Base-by-base conservation (phyloP, 495 filamentous ascomycete genomes). In the Aspergillus avenaceus region DNA sequence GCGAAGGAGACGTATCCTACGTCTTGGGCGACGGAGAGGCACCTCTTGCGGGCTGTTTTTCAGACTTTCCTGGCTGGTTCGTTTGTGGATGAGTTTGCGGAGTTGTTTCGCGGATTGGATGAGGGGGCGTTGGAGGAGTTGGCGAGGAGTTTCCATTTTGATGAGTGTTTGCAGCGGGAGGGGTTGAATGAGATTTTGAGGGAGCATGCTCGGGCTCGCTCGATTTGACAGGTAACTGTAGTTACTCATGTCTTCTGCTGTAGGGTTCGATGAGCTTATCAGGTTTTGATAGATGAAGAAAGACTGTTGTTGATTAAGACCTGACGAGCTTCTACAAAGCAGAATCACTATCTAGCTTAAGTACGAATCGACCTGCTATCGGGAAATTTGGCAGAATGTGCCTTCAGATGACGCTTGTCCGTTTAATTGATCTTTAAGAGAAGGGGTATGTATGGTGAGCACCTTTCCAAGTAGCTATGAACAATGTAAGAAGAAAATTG, bases 51-150 rank as follows among this genome's bases (percentile, higher is more conserved):
- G 5, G 62, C 71, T 38, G 63, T 83, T 13, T 68, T 75, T 21
- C 74, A 84, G 50, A 73, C 70, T n/a, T 73, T 81, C 38, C 41
- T 85, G 49, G 69, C 70, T 19, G 70, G 71, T 38, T 77, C 72
- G 24, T 62, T 84, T 61, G 68, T 66, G 37, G 71, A 73, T 53
- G 81, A 84, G 59, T 82, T 79, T 67, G 82, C 82, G 23, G 71
- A 69, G 26, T 61, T 79, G 37, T 84, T 85, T 53, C 55, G 66
- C 41, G 79, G 71, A n/a, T 79, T 76, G 73, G 66, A 58, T 16
- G 48, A 71, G 28, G 68, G 72, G 22, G 74, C 84, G 53, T 60
- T 84, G 37, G 81, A 84, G 34, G 78, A 69, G 59, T 62, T 82
- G 58, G 81, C 81, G 5, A 59, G 52, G 31, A 78, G 73, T 54